Evolutionary conservation across 2,329 filamentous ascomycete species (phyloP), one percentile per base, ranked within the genome.

Genomic region (Triangularia setosa): DNA sequence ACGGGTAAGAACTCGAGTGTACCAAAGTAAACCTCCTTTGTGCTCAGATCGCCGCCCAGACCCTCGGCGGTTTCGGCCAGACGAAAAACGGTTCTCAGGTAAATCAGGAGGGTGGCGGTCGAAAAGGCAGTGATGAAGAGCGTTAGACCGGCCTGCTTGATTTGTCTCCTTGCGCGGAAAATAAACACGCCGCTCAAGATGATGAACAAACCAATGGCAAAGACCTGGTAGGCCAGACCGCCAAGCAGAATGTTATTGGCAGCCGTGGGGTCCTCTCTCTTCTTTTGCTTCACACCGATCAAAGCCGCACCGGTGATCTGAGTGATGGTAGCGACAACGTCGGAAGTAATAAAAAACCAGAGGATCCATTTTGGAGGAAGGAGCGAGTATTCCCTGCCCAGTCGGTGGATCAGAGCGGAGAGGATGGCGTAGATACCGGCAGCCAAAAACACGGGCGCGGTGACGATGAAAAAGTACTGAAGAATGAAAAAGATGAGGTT

Each of bases 381-480:
- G 2, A 80, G 76, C 0, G 80, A 77, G 68, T 80, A 80, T 24
- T 74, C 68, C 3, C 73, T 71, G 2, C 80, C 81, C 40, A 81
- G 75, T 9, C 77, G 73, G 53, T 76, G 75, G 59, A 86, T 84
- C 30, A 86, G 73, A 3, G 80, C 77, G 0, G 79, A 81, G 6
- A 86, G 75, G 56, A 84, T 75, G n/a, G 81, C 81, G 75, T 86
- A 87, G 58, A 86, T 81, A 0, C 79, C 79, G 0, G 84, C 84
- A 16, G 81, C 79, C 73, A 86, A 80, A 69, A 86, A 84, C 40
- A 87, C 84, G 1, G 84, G 84, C 0, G 84, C 84, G 0, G 82
- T 81, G 65, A 87, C 84, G 72, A 87, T 84, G 76, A 84, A 84
- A 77, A 87, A 87, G 75, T 86, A 86, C 70, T 85, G 83, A 55